Evolutionary conservation across 2,329 filamentous ascomycete genomes (phyloP).

Genomic region (Penicillium expansum): DNA sequence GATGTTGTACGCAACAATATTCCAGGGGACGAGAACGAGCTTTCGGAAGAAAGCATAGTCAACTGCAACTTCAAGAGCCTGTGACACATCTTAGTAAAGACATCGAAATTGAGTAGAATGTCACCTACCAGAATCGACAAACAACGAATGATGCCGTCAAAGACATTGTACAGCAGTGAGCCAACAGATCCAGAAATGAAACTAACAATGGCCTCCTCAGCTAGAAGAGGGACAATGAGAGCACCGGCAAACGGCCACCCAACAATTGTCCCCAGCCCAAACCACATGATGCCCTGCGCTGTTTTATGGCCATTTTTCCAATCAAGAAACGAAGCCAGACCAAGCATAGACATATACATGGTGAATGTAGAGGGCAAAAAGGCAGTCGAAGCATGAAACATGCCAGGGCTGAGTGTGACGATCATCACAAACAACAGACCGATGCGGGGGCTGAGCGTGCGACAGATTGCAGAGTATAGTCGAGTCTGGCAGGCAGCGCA

Average conservation of each 20-base stretch:
- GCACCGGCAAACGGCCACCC: conserved; percentile 95
- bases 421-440: conserved; percentile 80
- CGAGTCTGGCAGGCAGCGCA: conserved; percentile 82
- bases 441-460: conserved; percentile 75
- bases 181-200: conserved; percentile 56
- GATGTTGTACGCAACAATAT: conserved; percentile 94
- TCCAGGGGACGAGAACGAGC: conserved; percentile 74
- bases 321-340: conserved; percentile 85
- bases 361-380: conserved; percentile 93
- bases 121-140: conserved; percentile 65
- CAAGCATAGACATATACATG: conserved; percentile 90
- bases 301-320: conserved; percentile 78
- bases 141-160: conserved; percentile 66
- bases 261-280: conserved; percentile 77
- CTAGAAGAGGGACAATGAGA: conserved; percentile 73
- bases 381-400: conserved; percentile 85
- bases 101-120: not conserved
- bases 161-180: conserved; percentile 59
- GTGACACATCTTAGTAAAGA: conserved; percentile 21
- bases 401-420: conserved; percentile 76
- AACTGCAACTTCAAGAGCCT: conserved; percentile 67
- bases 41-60: conserved; percentile 86
- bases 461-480: conserved; percentile 73
- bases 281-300: conserved; percentile 82
- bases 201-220: conserved; percentile 68